Percentiles rank a stretch among this genome's conserved stretches.
Evolutionary conservation across 1,139 yeast species (phyloP).

Genomic region (Candida glucosophila): DNA sequence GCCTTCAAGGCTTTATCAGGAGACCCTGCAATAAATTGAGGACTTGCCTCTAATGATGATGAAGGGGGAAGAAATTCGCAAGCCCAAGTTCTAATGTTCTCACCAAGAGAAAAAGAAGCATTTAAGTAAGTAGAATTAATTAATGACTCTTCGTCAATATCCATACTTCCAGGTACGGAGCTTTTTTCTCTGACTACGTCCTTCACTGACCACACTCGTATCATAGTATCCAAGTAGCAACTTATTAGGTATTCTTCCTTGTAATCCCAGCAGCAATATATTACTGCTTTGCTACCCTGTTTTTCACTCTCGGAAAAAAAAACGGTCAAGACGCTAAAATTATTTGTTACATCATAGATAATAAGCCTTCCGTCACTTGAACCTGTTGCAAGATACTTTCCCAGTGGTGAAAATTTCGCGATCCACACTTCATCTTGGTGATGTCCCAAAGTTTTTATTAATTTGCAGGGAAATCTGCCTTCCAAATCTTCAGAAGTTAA

Average conservation of each 20-base stretch:
- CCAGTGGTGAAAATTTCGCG: constrained; percentile 69
- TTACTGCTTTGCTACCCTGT: constrained; percentile 39
- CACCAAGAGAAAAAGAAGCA: constrained; percentile 33
- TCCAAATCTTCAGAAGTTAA: too few relatives aligned
- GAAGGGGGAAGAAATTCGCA: constrained; percentile 63
- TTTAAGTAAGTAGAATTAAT: constrained; percentile 14
- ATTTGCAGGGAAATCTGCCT: constrained; percentile 40
- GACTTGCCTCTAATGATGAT: constrained; percentile 16
- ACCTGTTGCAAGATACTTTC: constrained; percentile 67
- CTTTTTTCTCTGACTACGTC: constrained; percentile 16
- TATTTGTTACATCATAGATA: constrained; percentile 55
- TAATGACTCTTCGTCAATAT: constrained; percentile 1
- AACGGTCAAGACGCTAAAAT: constrained; percentile 36
- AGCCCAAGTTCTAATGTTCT: constrained; percentile 45
- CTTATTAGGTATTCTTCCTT: constrained; percentile 59
- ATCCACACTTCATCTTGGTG: constrained; percentile 84
- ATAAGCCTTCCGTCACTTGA: constrained; percentile 60
- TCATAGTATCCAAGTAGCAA: constrained; percentile 59
- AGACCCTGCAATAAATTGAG: constrained; percentile 63
- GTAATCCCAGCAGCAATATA: constrained; percentile 68
- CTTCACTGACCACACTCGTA: constrained; percentile 60
- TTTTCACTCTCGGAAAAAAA: constrained; percentile 10
- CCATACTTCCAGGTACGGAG: constrained; percentile 16
- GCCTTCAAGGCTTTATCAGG: constrained; percentile 68
- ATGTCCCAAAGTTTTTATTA: constrained; percentile 30